Evolutionary conservation across 768 basidiomycete species (phyloP), one percentile per base, ranked within the genome.

Genomic region (Xerocomellus chrysenteron): DNA sequence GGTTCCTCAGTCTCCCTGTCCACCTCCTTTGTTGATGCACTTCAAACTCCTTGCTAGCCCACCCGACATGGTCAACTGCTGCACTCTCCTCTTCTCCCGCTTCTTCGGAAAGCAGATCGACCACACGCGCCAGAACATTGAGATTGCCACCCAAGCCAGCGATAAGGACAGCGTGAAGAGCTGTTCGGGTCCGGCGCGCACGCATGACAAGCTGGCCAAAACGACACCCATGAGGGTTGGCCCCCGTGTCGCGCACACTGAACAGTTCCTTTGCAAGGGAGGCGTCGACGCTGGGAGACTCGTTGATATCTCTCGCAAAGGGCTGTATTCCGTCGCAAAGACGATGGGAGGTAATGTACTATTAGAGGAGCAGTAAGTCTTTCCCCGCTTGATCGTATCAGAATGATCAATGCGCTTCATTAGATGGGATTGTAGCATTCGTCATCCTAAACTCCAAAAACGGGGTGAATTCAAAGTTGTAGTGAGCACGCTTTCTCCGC

Each of bases 341-440:
- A 60, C 57, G 39, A 70, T 74, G 65, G 74, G 74, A 5, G 75
- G 73, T 8, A 76, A 75, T 48, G 68, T 73, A 36, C 62, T 75
- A 6, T 59, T 75, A 26, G 74, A 75, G 47, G 74, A 75, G 47
- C 65, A 69, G 74, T 76, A 37, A 56, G 72, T 57, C 50, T 42
- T 48, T 56, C 57, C 58, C 57, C 52, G 21, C 51, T 55, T 52
- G 61, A 60, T 63, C 54, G 48, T 47, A 47, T 54, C 59, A 59
- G 12, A 56, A 55, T 57, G 58, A 58, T 63, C 26, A 58, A 62
- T 52, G 9, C 6, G 17, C 26, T 50, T 49, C 58, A 52, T 65
- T 54, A 75, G 74, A 61, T 75, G 74, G 74, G 68, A 73, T 45
- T 76, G 74, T 53, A 66, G 65, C 37, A 74, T 75, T 36, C 68